Conservation (phyloP, 2,329 filamentous ascomycete genomes). For the Harringtonia aguacate region DNA sequence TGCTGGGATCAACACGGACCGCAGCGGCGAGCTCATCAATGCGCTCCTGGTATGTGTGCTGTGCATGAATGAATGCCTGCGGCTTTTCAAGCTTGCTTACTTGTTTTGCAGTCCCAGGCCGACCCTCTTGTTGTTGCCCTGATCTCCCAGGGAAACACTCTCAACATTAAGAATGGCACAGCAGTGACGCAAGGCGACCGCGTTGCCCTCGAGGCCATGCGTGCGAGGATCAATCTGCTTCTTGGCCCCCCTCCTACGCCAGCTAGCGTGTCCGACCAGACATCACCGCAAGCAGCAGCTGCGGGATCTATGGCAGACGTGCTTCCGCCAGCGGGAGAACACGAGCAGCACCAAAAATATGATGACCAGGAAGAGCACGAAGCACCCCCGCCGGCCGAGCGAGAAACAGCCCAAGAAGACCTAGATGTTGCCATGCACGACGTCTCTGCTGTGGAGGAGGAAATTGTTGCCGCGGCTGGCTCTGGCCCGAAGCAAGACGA, state of each 20-base stretch:
- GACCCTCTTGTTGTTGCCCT: slow-evolving; percentile 33
- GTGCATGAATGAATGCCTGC: not conserved
- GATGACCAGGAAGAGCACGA: too few species aligned
- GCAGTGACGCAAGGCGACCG: slow-evolving; percentile 31
- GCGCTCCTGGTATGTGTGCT: slow-evolving; percentile 49
- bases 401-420: too few species aligned
- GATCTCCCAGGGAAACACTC: slow-evolving; percentile 36
- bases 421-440: slow-evolving; percentile 6
- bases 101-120: slow-evolving; percentile 28
- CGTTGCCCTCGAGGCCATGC: slow-evolving; percentile 34
- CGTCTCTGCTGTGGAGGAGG: not conserved
- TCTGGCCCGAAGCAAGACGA: too few species aligned
- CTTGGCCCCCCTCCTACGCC: not conserved
- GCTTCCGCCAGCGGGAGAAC: too few species aligned
- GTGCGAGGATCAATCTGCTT: slow-evolving; percentile 24
- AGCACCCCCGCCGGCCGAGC: too few species aligned
- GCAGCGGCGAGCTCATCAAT: slow-evolving; percentile 40
- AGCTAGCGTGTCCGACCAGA: not conserved
- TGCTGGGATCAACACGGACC: not conserved
- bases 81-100: too few species aligned
- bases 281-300: too few species aligned
- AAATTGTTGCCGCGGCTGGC: not conserved
- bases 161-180: slow-evolving; percentile 26
- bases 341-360: too few species aligned
- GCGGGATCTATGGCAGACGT: too few species aligned